Percentiles rank a stretch among this genome's conserved stretches.
Evolutionary conservation across 2,329 filamentous ascomycete species (phyloP).

Genomic region (Penicillium sclerotiorum): DNA sequence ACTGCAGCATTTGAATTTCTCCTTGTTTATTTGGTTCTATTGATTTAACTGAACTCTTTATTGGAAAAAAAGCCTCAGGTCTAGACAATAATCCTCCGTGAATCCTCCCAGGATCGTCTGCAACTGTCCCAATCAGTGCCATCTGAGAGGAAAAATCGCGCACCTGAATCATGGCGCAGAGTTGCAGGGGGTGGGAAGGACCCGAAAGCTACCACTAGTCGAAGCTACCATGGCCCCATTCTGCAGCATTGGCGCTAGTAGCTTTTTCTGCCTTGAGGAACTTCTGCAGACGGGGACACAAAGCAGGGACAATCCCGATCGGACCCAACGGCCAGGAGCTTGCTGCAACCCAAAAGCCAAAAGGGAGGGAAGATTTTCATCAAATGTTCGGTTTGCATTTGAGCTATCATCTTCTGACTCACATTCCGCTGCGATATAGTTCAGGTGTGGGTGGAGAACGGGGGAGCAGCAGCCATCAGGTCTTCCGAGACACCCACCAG

Average conservation of each 20-base stretch:
- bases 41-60: background rate
- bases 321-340: constrained; percentile 1
- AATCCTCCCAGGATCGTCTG: background rate
- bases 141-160: constrained; percentile 1
- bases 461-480: constrained; percentile 8
- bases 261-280: background rate
- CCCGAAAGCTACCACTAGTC: too few species aligned
- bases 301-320: constrained; percentile 4
- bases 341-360: constrained; percentile 6
- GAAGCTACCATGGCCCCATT: too few species aligned
- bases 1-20: background rate
- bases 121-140: background rate
- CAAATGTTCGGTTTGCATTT: background rate
- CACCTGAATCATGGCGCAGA: background rate
- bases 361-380: background rate
- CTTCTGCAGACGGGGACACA: constrained; percentile 4
- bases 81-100: constrained; percentile 5
- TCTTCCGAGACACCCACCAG: constrained; percentile 19
- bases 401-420: constrained; percentile 14
- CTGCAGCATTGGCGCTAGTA: background rate
- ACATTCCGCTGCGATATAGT: background rate
- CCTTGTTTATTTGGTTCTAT: too few species aligned
- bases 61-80: background rate
- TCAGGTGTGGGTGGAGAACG: constrained; percentile 9
- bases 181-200: too few species aligned